phyloP scores from a whole-genome alignment of 202 grass and related monocot species.

The Miscanthus sacchariflorus region DNA sequence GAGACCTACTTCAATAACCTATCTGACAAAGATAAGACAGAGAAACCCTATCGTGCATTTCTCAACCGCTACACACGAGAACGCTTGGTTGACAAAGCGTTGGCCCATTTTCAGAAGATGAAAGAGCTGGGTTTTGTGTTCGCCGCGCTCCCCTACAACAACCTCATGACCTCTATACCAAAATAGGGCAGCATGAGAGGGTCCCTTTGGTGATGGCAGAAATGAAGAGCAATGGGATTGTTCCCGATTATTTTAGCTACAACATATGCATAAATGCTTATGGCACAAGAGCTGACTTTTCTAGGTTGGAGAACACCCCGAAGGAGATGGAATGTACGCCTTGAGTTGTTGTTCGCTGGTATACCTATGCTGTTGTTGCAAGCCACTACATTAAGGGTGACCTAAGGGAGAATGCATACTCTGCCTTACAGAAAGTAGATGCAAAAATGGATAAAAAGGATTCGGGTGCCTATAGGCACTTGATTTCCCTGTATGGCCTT shows the following conservation, averaged over 20 bases:
- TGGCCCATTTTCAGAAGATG: constrained; percentile 85
- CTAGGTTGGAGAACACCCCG: constrained; percentile 69
- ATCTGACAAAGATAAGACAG: constrained; percentile 63
- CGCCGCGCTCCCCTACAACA: constrained; percentile 65
- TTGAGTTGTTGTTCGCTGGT: constrained; percentile 78
- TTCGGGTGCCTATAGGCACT: constrained; percentile 57
- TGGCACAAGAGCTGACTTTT: constrained; percentile 65
- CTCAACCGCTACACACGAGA: constrained; percentile 80
- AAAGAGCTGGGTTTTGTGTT: constrained; percentile 68
- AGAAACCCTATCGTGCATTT: constrained; percentile 74
- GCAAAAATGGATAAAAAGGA: constrained; percentile 59
- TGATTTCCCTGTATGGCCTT: constrained; percentile 69
- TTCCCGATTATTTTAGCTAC: constrained; percentile 87
- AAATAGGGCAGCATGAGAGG: constrained; percentile 72
- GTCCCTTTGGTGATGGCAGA: constrained; percentile 76
- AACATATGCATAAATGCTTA: constrained; percentile 85
- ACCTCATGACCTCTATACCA: constrained; percentile 84
- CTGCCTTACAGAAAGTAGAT: constrained; percentile 82
- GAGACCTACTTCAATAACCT: constrained; percentile 79
- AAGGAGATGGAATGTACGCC: constrained; percentile 90
- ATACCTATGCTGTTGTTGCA: constrained; percentile 71
- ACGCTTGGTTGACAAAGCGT: constrained; percentile 58
- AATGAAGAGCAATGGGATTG: constrained; percentile 74
- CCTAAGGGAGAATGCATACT: constrained; percentile 55
- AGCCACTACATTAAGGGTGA: constrained; percentile 75